Evolutionary conservation across 2,329 filamentous ascomycete species (phyloP), one percentile per base, ranked within the genome.

Genomic region (Kalaharituber pfeilii): DNA sequence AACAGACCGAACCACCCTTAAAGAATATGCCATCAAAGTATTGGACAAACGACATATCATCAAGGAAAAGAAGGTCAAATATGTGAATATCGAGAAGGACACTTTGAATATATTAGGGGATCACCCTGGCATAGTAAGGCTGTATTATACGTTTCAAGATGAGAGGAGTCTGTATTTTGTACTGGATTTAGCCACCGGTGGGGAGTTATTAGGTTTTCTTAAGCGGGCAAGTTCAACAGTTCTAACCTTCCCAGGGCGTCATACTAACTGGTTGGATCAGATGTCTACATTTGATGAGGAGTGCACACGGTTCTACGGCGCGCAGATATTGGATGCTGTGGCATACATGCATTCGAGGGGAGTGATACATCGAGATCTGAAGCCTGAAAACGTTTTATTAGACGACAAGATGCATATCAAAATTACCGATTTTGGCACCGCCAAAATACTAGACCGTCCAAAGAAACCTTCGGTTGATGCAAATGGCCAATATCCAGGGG

Each of bases 1-100:
- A 33, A 94, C 87, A 3, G 91, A 98, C 68, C 81, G 89, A 57
- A 86, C 94, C 68, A 94, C 86, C 1, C 72, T 93, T 55, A 94
- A 94, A 65, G 89, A 98, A 68, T 96, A 96, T 66, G 91, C 91
- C 25, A 88, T 98, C 70, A 98, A 98, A 68, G 89, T 98, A 15
- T 77, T 98, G 49, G 91, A 98, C 70, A 98, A 98, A 71, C 80
- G 87, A 64, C 91, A 98, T 68, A 98, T 98, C 66, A 98, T 98
- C 74, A 98, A 96, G 70, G 91, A 98, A 71, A 96, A 94, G 70
- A 98, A 98, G 75, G 94, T 98, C 65, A 98, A 98, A 74, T 98
- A 98, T 66, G 91, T 98, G 69, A 98, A 96, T 69, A 98, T 98
- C 64, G 91, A 98, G 69, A 95, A 95, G 71, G 89, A 98, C 69